These are phyloP conservation scores for Eragrostis nindensis DNA, from an alignment of 176 grass and related monocot species.

Conservation along the genomic window DNA sequence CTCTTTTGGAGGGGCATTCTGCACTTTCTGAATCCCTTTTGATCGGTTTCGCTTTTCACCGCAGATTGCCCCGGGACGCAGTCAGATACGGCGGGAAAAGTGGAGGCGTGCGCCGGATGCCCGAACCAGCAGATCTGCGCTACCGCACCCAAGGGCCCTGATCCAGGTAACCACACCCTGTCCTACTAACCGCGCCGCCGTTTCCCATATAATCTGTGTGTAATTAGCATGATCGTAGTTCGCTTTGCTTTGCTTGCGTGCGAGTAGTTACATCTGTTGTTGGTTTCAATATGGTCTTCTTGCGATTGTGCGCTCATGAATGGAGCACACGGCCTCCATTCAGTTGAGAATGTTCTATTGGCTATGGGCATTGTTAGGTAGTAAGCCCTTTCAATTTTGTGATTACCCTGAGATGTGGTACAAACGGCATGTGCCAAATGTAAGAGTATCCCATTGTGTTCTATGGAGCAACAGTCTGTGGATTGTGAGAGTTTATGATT, in stretches of 20 bases:
- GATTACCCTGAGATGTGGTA: background rate
- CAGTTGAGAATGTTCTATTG: background rate
- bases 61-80: conserved; percentile 76
- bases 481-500: background rate
- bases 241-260: conserved; percentile 2
- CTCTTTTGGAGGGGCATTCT: background rate
- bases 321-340: background rate
- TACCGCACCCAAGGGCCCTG: conserved; percentile 65
- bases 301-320: background rate
- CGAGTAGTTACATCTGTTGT: background rate
- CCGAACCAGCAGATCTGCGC: conserved; percentile 85
- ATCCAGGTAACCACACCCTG: conserved; percentile 55
- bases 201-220: conserved; percentile 17
- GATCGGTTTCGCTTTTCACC: conserved; percentile 23
- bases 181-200: background rate
- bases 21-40: background rate
- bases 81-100: conserved; percentile 75
- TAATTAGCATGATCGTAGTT: conserved; percentile 11
- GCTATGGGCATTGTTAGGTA: too few species aligned
- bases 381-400: conserved; percentile 1
- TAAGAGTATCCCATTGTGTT: background rate
- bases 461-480: background rate
- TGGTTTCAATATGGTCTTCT: conserved; percentile 3
- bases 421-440: background rate
- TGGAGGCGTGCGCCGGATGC: conserved; percentile 72